These are phyloP conservation scores for Ophryocystis elektroscirrha DNA, from an alignment of 169 alveolate species.

Conservation along the genomic window DNA sequence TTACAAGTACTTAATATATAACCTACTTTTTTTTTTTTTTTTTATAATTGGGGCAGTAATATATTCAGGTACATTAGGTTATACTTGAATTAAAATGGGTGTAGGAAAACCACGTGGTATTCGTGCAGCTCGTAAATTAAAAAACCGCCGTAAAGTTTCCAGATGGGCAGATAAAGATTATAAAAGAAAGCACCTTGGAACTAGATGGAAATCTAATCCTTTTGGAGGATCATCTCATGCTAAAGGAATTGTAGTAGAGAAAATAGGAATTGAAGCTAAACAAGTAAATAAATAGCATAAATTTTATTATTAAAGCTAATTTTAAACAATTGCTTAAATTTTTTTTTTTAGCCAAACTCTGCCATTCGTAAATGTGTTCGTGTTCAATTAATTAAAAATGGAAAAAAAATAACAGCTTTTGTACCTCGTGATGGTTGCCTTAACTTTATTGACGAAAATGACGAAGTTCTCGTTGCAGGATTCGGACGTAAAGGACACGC, in stretches of 20 bases:
- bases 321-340: neutral
- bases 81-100: no score
- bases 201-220: constrained; percentile 88
- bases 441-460: constrained; percentile 96
- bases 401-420: constrained; percentile 94
- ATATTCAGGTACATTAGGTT: no score
- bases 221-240: constrained; percentile 96
- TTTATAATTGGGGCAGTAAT: no score
- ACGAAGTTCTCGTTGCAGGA: constrained; percentile 84
- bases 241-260: constrained; percentile 95
- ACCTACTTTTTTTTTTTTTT: no score
- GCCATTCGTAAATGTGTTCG: constrained; percentile 99
- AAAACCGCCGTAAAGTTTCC: constrained; percentile 76
- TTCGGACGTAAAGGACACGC: constrained; percentile 99
- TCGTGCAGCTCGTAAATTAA: constrained; percentile 86
- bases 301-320: neutral
- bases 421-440: constrained; percentile 93
- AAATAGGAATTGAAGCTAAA: constrained; percentile 93
- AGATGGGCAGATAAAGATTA: constrained; percentile 92
- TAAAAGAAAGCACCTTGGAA: constrained; percentile 81
- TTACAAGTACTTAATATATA: no score
- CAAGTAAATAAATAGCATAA: constrained; percentile 42
- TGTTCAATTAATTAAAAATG: constrained; percentile 93
- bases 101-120: constrained; percentile 90
- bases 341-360: constrained; percentile 82